These are phyloP conservation scores for Jimgerdemannia flammicorona DNA, from an alignment of 192 early-diverging fungal genomes.

Conservation along the genomic window DNA sequence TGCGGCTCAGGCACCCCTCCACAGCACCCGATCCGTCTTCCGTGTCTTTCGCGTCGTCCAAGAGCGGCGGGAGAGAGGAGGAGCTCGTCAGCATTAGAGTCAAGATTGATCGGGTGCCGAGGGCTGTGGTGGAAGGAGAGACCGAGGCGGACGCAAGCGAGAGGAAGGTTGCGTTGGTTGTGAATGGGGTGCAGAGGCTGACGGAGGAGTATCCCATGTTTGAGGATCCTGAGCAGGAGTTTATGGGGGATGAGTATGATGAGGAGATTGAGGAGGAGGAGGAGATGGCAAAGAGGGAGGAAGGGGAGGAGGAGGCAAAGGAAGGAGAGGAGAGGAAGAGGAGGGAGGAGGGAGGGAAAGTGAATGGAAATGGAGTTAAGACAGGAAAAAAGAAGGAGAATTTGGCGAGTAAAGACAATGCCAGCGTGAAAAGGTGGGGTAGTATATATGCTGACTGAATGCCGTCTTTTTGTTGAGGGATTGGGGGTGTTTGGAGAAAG, in stretches of 20 bases:
- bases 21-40: slow-evolving; percentile 13
- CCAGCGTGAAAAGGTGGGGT: slow-evolving; percentile 13
- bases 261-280: not conserved
- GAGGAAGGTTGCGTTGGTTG: not conserved
- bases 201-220: not conserved
- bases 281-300: not conserved
- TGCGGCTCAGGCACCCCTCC: slow-evolving; percentile 30
- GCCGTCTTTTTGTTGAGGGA: slow-evolving; percentile 20
- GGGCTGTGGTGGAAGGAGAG: slow-evolving; percentile 11
- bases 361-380: not conserved
- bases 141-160: not conserved
- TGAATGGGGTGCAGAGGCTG: not conserved
- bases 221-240: not conserved
- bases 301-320: not conserved
- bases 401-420: not conserved
- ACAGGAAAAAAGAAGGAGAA: not conserved
- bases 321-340: not conserved
- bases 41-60: slow-evolving; percentile 31
- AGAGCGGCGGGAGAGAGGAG: slow-evolving; percentile 25
- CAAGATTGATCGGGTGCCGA: slow-evolving; percentile 21
- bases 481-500: slow-evolving; percentile 5
- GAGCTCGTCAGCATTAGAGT: slow-evolving; percentile 5
- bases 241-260: not conserved
- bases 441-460: slow-evolving; percentile 8
- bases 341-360: not conserved